A percentile compares a stretch with the other conserved stretches of the same genome.
Conservation (phyloP, 164 flowering plant genomes). For the Vitis vinifera region ASM3070453v1 NC_081810.1:13401501-13402000, state of each 20-base stretch:
- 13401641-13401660: conserved; percentile 8
- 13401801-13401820: conserved; percentile 27
- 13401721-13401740: conserved; percentile 20
- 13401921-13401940: conserved; percentile 11
- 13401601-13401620: background rate
- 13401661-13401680: conserved; percentile 20
- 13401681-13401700: conserved; percentile 16
- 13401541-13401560: conserved; percentile 37
- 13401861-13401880: background rate
- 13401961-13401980: conserved; percentile 25
- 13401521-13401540: conserved; percentile 33
- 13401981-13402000: background rate
- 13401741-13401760: conserved; percentile 45
- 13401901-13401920: conserved; percentile 15
- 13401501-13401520: conserved; percentile 18
- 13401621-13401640: conserved; percentile 17
- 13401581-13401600: conserved; percentile 12
- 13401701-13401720: conserved; percentile 14
- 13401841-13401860: conserved; percentile 15
- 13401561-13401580: conserved; percentile 28
- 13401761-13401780: conserved; percentile 48
- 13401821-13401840: conserved; percentile 34
- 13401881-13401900: conserved; percentile 12
- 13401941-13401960: conserved; percentile 21
- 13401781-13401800: conserved; percentile 4